Base-by-base conservation (phyloP, 1,284 basidiomycete species). In the Ustilago shanxiensis region DNA sequence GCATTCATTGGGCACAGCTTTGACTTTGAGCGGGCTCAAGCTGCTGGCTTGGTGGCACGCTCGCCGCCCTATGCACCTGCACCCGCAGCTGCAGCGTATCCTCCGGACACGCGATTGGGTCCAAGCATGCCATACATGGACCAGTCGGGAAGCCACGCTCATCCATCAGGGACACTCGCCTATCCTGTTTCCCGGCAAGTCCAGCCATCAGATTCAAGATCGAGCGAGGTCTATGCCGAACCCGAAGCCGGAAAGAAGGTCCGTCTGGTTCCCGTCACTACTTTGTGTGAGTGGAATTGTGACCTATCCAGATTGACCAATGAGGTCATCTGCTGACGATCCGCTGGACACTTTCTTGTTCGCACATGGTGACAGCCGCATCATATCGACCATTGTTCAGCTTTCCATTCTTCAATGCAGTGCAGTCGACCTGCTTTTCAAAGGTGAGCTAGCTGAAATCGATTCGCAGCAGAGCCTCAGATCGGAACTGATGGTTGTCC, bases 391-490 rank as follows among this genome's bases (percentile, higher is more conserved):
- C 89, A 0, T 87, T 95, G 1, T 97, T 95, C 89, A 92, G 92
- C 79, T 96, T 96, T 76, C 91, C 91, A 0, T 90, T 92, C 1
- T 96, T 97, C 88, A 98, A 98, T 83, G 91, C 92, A 1, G 90
- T 97, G 16, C 95, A 98, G 80, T 94, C 93, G 10, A 89, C 88
- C 33, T 94, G 93, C 80, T 93, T 93, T 75, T 90, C 93, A 59
- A 89, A 89, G 72, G 94, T 94, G 81, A 65, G 90, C 78, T 8
- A 31, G 24, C 37, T 16, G 37, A 7, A 39, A 39, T 39, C 37
- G 18, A 16, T 18, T 39, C 37, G 14, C 31, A 33, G 11, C 31
- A 33, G 31, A 33, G 31, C 31, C 11, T 33, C 31, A 5, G 31
- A 33, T 39, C 37, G 37, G 18, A 16, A 39, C 37, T 39, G 37